phyloP scores from a whole-genome alignment of 2,329 filamentous ascomycete genomes.

The Colletotrichum sp. region DNA sequence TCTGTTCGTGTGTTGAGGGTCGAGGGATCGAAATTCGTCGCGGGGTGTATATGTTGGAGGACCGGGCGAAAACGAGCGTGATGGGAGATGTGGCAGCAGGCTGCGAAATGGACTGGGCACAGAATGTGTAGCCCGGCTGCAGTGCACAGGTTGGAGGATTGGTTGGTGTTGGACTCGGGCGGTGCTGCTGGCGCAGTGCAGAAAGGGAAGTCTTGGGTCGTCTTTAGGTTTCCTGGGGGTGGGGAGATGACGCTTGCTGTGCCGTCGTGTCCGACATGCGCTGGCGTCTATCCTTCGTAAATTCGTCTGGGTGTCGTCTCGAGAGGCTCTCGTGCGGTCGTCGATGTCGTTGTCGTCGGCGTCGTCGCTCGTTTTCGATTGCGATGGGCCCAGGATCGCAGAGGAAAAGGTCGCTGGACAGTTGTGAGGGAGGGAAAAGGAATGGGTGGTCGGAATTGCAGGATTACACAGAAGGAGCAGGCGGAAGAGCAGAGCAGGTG shows the following conservation, averaged over 20 bases:
- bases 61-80: slow-evolving; percentile 6
- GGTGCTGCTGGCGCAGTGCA: not conserved
- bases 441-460: not conserved
- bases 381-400: slow-evolving; percentile 1
- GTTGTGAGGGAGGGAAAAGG: not conserved
- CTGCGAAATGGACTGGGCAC: not conserved
- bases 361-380: not conserved
- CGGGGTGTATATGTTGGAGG: not conserved
- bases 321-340: not conserved
- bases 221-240: slow-evolving; percentile 6
- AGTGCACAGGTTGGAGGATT: not conserved
- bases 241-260: slow-evolving; percentile 12
- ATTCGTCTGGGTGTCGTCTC: not conserved
- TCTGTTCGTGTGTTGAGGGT: not conserved
- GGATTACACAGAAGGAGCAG: not conserved
- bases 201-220: not conserved
- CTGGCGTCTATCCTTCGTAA: not conserved
- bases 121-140: not conserved
- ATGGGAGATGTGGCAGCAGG: not conserved
- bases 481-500: not conserved
- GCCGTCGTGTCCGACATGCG: slow-evolving; percentile 1
- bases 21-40: not conserved
- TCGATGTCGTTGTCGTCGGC: not conserved
- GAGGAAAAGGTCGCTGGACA: not conserved
- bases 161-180: not conserved